A percentile compares a stretch with the other conserved stretches of the same genome.
phyloP scores from a whole-genome alignment of 345 rosid species.

The Sisymbrium altissimum region DNA sequence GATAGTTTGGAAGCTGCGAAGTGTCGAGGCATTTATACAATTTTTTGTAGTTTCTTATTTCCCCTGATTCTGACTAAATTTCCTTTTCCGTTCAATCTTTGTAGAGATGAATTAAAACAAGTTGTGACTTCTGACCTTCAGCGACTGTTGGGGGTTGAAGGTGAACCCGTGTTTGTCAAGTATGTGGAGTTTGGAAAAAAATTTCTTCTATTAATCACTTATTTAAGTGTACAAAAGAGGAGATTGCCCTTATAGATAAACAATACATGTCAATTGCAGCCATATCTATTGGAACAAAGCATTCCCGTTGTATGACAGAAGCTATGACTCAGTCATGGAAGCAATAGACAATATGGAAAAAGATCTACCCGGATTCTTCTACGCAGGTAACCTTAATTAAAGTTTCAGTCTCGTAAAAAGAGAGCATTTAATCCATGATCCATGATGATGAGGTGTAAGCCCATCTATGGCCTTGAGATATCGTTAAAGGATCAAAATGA shows the following conservation, averaged over 20 bases:
- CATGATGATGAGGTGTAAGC: not conserved
- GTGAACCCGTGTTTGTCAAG: conserved; percentile 84
- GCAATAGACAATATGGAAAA: conserved; percentile 78
- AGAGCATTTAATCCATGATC: not conserved
- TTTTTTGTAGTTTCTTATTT: not conserved
- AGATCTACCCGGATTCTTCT: conserved; percentile 88
- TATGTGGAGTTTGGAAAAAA: conserved; percentile 29
- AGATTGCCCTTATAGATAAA: not conserved
- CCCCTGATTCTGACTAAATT: not conserved
- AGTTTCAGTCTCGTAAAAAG: conserved; percentile 9
- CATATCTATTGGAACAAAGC: conserved; percentile 89
- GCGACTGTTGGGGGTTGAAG: conserved; percentile 81
- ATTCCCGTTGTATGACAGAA: conserved; percentile 71
- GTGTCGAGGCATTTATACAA: not conserved
- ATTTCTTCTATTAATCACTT: not conserved
- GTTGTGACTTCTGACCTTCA: conserved; percentile 80
- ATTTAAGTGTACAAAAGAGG: not conserved
- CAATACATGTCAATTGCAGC: conserved; percentile 43
- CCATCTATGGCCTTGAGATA: not conserved
- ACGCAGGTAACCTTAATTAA: conserved; percentile 63
- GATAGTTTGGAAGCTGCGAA: not conserved
- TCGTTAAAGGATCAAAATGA: not conserved
- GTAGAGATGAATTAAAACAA: conserved; percentile 67
- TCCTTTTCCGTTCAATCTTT: not conserved
- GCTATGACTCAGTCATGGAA: conserved; percentile 60